Evolutionary conservation across 108 stramenopile species (phyloP).

Genomic region (Cyclotella atomus): DNA sequence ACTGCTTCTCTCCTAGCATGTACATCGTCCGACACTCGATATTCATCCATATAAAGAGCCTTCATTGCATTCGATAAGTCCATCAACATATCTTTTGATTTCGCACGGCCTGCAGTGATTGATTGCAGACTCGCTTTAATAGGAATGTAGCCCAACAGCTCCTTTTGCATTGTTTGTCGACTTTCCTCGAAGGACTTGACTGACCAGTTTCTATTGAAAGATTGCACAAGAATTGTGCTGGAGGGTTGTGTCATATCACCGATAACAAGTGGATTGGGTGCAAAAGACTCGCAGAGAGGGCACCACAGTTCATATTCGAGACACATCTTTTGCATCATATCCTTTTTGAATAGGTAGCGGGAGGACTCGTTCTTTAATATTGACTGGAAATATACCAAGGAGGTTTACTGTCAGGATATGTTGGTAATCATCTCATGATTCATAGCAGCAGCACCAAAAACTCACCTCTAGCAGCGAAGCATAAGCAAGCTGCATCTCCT

Average conservation of each 20-base stretch:
- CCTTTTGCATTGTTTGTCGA: slow-evolving; percentile 68
- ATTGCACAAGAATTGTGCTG: slow-evolving; percentile 44
- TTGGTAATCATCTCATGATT: no score
- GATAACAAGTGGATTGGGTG: slow-evolving; percentile 46
- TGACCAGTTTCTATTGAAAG: slow-evolving; percentile 49
- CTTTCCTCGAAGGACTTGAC: slow-evolving; percentile 52
- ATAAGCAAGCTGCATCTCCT: slow-evolving; percentile 83
- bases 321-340: slow-evolving; percentile 65
- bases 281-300: slow-evolving; percentile 83
- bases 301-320: slow-evolving; percentile 86
- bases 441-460: no score
- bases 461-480: slow-evolving; percentile 66
- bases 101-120: slow-evolving; percentile 22
- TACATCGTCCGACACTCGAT: slow-evolving; percentile 58
- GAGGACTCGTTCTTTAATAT: slow-evolving; percentile 59
- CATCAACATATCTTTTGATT: slow-evolving; percentile 54
- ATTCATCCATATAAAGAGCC: slow-evolving; percentile 36
- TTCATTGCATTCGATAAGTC: slow-evolving; percentile 72
- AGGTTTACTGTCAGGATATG: no score
- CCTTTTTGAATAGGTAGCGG: slow-evolving; percentile 65
- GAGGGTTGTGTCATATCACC: slow-evolving; percentile 18
- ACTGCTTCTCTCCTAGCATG: slow-evolving; percentile 69
- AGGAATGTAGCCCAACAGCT: slow-evolving; percentile 74
- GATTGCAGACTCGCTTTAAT: slow-evolving; percentile 50
- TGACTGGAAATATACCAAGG: no score